phyloP scores from a whole-genome alignment of 768 basidiomycete species.

The Phlegmacium glaucopus region DNA sequence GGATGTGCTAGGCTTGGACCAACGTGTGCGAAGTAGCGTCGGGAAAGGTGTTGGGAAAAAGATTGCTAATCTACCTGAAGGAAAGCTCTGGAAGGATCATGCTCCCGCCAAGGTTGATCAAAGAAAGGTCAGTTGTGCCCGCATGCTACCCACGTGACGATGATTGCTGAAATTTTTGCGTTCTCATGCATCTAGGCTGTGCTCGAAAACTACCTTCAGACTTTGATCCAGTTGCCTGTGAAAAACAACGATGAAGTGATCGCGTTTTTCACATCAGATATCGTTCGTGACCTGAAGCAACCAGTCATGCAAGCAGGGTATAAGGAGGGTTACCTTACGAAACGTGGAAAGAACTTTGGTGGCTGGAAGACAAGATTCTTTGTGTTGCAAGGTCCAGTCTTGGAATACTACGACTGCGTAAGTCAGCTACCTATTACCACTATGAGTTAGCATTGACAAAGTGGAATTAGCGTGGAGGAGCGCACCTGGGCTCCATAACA shows the following conservation, averaged over 20 bases:
- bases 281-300: conserved; percentile 71
- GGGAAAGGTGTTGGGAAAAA: conserved; percentile 74
- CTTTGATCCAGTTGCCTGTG: conserved; percentile 74
- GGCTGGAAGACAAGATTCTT: conserved; percentile 98
- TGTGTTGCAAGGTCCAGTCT: conserved; percentile 82
- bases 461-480: conserved; percentile 68
- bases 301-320: conserved; percentile 79
- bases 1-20: conserved; percentile 87
- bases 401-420: conserved; percentile 96
- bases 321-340: conserved; percentile 95
- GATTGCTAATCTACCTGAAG: conserved; percentile 82
- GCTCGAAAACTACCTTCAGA: conserved; percentile 84
- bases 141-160: background rate
- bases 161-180: conserved; percentile 7
- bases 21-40: conserved; percentile 63
- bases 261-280: conserved; percentile 88
- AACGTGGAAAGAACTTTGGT: conserved; percentile 96
- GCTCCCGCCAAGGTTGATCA: conserved; percentile 97
- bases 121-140: conserved; percentile 64
- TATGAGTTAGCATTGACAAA: conserved; percentile 2
- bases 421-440: conserved; percentile 31
- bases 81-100: conserved; percentile 94
- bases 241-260: conserved; percentile 89
- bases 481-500: conserved; percentile 85
- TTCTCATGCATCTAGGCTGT: conserved; percentile 44